Evolutionary conservation across 352 stramenopile genomes (phyloP).

Genomic region (Achlya hypogyna): DNA sequence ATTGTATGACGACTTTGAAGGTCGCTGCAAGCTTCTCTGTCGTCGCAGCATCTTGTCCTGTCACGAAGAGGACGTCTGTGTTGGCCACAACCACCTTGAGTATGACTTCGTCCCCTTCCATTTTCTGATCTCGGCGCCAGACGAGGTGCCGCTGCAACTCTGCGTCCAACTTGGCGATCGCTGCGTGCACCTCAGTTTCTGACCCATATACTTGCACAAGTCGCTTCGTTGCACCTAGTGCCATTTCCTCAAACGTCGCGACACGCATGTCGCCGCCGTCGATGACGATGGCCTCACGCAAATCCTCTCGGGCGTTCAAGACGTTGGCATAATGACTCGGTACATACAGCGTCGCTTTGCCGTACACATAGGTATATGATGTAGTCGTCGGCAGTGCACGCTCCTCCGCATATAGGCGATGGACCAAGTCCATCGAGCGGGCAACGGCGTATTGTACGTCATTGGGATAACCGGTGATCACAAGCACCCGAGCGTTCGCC

Average conservation of each 20-base stretch:
- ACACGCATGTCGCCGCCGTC: neutral
- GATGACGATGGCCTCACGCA: neutral
- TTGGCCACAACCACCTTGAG: neutral
- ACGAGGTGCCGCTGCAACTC: neutral
- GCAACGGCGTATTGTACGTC: neutral
- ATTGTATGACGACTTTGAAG: neutral
- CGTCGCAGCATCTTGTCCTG: neutral
- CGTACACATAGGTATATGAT: neutral
- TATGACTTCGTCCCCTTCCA: neutral
- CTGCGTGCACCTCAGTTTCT: neutral
- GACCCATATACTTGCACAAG: neutral
- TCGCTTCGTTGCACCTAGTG: neutral
- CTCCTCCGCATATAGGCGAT: neutral
- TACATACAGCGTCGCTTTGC: neutral
- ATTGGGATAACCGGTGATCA: neutral
- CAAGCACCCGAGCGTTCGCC: neutral
- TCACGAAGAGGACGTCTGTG: neutral
- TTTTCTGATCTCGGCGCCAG: neutral
- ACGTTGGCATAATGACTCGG: neutral
- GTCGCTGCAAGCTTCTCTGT: neutral
- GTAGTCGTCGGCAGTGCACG: neutral
- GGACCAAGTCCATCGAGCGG: neutral
- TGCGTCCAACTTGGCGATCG: neutral
- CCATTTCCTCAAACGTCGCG: neutral
- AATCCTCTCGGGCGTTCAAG: neutral